These are phyloP conservation scores for Zygosaccharomyces pseudobailii DNA, from an alignment of 1,139 yeast species.

Conservation along the genomic window DNA sequence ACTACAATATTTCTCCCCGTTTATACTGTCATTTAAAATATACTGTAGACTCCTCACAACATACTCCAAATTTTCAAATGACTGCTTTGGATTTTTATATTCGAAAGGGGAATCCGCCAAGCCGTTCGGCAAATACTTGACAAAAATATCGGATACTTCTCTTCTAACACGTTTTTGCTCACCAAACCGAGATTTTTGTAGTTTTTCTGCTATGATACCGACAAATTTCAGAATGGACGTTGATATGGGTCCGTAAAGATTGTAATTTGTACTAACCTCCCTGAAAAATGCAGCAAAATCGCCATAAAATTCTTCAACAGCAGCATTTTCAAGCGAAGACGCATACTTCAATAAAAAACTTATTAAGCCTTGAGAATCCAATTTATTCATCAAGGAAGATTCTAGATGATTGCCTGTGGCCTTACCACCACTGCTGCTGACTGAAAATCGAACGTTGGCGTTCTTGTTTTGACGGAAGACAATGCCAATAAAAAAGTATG, in stretches of 20 bases:
- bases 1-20: constrained; percentile 44
- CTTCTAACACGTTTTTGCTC: constrained; percentile 56
- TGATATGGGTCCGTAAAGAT: constrained; percentile 46
- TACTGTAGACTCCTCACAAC: constrained; percentile 41
- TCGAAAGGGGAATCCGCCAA: constrained; percentile 24
- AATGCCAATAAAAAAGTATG: constrained; percentile 57
- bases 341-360: constrained; percentile 46
- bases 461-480: constrained; percentile 40
- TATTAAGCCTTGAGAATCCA: constrained; percentile 19
- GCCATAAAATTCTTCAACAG: constrained; percentile 70
- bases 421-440: constrained; percentile 8
- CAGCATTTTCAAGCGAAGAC: constrained; percentile 63
- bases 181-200: constrained; percentile 55
- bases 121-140: constrained; percentile 47
- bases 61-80: constrained; percentile 21
- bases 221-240: constrained; percentile 51
- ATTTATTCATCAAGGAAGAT: constrained; percentile 21
- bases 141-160: constrained; percentile 63
- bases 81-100: constrained; percentile 7
- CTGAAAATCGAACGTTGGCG: constrained; percentile 22
- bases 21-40: constrained; percentile 43
- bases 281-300: constrained; percentile 54
- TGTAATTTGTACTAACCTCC: constrained; percentile 48
- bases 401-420: constrained; percentile 25
- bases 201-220: constrained; percentile 50